Conservation (phyloP, 352 stramenopile species). For the Globisporangium okanoganense region DNA sequence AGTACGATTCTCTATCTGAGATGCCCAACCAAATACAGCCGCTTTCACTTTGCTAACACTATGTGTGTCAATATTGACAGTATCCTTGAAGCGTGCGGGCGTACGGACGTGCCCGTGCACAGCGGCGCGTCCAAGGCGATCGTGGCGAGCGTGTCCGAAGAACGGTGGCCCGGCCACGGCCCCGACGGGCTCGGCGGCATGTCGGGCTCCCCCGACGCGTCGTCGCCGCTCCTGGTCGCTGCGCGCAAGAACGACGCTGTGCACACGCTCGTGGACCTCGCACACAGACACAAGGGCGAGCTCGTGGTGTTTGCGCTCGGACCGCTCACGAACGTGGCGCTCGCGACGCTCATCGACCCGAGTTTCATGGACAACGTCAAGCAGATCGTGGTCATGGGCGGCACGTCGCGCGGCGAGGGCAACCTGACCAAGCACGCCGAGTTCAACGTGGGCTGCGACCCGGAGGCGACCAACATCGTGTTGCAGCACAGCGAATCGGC, state of each 20-base stretch:
- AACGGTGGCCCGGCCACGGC: constrained; percentile 68
- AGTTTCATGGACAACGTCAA: constrained; percentile 57
- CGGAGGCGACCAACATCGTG: constrained; percentile 72
- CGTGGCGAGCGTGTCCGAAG: constrained; percentile 54
- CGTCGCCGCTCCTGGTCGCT: constrained; percentile 20
- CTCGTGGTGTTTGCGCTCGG: constrained; percentile 74
- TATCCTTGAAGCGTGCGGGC: constrained; percentile 53
- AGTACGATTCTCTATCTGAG: constrained; percentile 29
- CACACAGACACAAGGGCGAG: constrained; percentile 51
- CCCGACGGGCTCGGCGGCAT: constrained; percentile 65
- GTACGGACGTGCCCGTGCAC: constrained; percentile 50
- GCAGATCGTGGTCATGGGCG: constrained; percentile 73
- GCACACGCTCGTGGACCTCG: constrained; percentile 55
- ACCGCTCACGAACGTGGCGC: constrained; percentile 74
- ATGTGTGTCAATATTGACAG: constrained; percentile 19
- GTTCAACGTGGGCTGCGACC: constrained; percentile 82
- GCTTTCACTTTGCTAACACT: not conserved
- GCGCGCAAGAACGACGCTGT: constrained; percentile 61
- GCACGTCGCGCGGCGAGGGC: constrained; percentile 57
- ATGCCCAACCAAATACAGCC: not conserved
- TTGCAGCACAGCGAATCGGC: constrained; percentile 52
- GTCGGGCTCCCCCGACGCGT: constrained; percentile 16
- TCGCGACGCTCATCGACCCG: constrained; percentile 71
- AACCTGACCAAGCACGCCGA: constrained; percentile 69
- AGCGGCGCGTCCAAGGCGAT: constrained; percentile 66